Base-by-base conservation (phyloP, 1,284 basidiomycete species). In the Moesziomyces globuligerus region DNA sequence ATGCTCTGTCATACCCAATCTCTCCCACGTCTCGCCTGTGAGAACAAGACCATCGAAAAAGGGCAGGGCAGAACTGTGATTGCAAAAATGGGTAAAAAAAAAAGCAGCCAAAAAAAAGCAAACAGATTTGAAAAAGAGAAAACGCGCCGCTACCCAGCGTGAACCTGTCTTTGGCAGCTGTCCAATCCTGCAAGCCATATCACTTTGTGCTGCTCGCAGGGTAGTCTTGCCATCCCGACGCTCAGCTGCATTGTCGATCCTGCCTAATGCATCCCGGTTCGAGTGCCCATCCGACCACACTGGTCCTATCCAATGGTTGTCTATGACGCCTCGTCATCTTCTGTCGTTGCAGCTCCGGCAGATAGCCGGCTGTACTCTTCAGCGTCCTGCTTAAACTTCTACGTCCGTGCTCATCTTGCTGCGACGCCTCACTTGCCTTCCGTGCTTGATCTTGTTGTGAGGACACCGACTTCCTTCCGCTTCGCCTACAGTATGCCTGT, bases 111-210 rank as follows among this genome's bases (percentile, higher is more conserved):
- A 17, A 13, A 34, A 61, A 46, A 46, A 34, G 15, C n/a, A n/a
- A 7, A n/a, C 20, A 18, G 21, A 28, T 48, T 34, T 18, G 17
- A 20, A 43, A 32, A 32, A 32, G 29, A 32, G 26, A 4, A 4
- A 15, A 3, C 29, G 10, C 13, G 13, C 10, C 29, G 13, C 3
- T 11, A 32, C 17, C 29, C 29, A 32, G 29, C 13, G 4, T 15
- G 29, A 9, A 3, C 29, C 6, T 15, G 13, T 32, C 38, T 49
- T 55, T 8, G 62, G 47, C 56, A 66, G 48, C 51, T 59, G 62
- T 66, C 62, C 50, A 48, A 59, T 50, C 46, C 51, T 55, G 56
- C 62, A 32, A 13, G 62, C 28, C 41, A 59, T 66, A 55, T 66
- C 62, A 66, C 25, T 53, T 46, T 58, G 29, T 32, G 29, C n/a